phyloP scores from a whole-genome alignment of 331 rosid species.

The Arachis monticola region DNA sequence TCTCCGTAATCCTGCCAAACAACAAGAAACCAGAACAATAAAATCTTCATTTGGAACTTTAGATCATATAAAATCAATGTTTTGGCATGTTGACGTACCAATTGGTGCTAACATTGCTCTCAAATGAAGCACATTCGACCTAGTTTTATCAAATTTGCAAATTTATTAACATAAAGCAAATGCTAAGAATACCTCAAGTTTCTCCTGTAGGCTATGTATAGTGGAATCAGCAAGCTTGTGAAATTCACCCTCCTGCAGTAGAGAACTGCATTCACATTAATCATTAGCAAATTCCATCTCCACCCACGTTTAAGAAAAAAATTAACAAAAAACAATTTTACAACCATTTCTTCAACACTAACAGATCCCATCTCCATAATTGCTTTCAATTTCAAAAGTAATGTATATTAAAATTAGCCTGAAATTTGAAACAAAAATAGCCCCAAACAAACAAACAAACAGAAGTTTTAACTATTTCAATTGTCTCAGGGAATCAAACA shows the following conservation, averaged over 20 bases:
- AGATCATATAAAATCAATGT: conserved; percentile 10
- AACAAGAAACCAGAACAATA: conserved; percentile 25
- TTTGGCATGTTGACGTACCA: conserved; percentile 2
- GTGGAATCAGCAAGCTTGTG: conserved; percentile 75
- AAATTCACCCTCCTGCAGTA: conserved; percentile 80
- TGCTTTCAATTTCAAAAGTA: conserved; percentile 5
- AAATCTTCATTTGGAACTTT: background rate
- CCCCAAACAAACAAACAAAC: too few species aligned
- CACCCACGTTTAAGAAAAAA: background rate
- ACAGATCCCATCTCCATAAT: conserved; percentile 4
- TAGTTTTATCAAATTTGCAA: background rate
- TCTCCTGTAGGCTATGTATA: conserved; percentile 74
- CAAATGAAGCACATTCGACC: conserved; percentile 13
- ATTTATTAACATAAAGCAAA: conserved; percentile 6
- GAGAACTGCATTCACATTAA: conserved; percentile 65
- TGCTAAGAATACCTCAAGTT: conserved; percentile 66
- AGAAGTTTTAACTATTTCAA: too few species aligned
- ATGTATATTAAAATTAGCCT: background rate
- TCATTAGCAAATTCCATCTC: conserved; percentile 45
- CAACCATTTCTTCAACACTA: background rate
- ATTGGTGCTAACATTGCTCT: background rate
- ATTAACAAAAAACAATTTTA: background rate
- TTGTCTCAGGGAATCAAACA: background rate
- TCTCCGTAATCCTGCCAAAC: conserved; percentile 83
- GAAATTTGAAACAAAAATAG: background rate